Evolutionary conservation across 2,329 filamentous ascomycete genomes (phyloP), one percentile per base, ranked within the genome.

Genomic region (Talaromyces sp.): DNA sequence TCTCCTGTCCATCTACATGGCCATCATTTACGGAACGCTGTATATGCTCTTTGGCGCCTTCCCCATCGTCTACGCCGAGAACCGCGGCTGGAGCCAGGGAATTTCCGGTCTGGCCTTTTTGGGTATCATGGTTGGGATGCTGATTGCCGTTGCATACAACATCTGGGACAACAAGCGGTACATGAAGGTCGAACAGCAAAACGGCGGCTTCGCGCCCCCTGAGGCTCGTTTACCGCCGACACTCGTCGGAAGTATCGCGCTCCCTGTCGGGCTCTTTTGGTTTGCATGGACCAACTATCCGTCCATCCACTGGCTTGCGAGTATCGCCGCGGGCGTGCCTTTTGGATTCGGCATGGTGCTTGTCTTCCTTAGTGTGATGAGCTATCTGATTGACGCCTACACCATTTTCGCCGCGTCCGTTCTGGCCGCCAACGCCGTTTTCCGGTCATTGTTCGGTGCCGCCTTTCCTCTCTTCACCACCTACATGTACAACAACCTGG

Each of bases 181-280:
- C 56, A 58, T 71, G 26, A 68, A 68, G 59, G 72, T 80, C 27
- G 73, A 77, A 13, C 73, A 78, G 21, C 73, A 77, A 27, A 66
- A 81, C 19, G 77, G 75, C 2, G 86, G 86, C 5, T 82, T 85
- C 61, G 84, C 84, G 9, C 81, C 85, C n/a, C 85, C 86, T 0
- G 84, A 86, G 72, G 81, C 80, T 43, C 82, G 81, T 55, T 70
- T 85, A 2, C 80, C 81, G 2, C 78, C 81, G 6, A 77, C 75
- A 51, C 79, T 82, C 62, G 62, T 81, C 3, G 80, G 80, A 32
- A 78, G 76, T 58, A 73, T 83, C 24, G 71, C 74, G n/a, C 75
- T 87, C 43, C 84, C 85, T 0, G 70, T 84, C 49, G 81, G 82
- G 17, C 74, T 86, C 4, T 84, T 86, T 70, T 84, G 82, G 82